Base-by-base conservation (phyloP, 352 stramenopile species). In the Pythium coloratum region DNA sequence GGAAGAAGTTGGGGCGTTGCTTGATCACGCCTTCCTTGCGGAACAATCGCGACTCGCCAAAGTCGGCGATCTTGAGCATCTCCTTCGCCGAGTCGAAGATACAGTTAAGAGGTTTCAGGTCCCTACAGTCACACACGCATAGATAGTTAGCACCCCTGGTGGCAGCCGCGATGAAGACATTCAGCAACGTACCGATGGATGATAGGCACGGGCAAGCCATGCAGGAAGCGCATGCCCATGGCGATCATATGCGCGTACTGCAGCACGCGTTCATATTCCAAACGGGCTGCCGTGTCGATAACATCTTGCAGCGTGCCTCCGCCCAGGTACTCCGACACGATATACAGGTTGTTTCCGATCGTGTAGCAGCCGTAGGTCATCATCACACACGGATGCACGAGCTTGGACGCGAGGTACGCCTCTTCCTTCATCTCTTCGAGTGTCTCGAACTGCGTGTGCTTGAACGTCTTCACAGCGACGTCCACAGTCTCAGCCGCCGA, bases 291-390 rank as follows among this genome's bases (percentile, higher is more conserved):
- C 9, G 77, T 64, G 53, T 91, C 85, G 38, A 94, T 78, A 33
- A 90, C 54, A 50, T 94, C 77, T 69, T 94, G 85, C 26, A 94
- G 70, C n/a, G 85, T 94, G n/a, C 85, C 85, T 24, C 83, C 85
- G 9, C 85, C 85, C 18, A 94, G 72, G 62, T 89, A 92, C 53
- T 94, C 85, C 53, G 85, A 94, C 67, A 94, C 81, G 54, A 94
- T 89, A 71, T 92, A 92, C 59, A 94, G 70, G 70, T 90, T 89
- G 56, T 80, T 90, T 3, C 83, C 83, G 33, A 71, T 90, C 12
- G 85, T 94, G 65, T 91, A 94, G 64, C 85, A 94, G 0, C 85
- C 85, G 33, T 94, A 94, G 13, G 85, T 94, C 72, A 88, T 87
- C 85, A 94, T 94, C 28, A 94, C 82, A 58, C 83, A 91, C 20